Base-by-base conservation (phyloP, 2,329 filamentous ascomycete species). In the Zymoseptoria tritici region DNA sequence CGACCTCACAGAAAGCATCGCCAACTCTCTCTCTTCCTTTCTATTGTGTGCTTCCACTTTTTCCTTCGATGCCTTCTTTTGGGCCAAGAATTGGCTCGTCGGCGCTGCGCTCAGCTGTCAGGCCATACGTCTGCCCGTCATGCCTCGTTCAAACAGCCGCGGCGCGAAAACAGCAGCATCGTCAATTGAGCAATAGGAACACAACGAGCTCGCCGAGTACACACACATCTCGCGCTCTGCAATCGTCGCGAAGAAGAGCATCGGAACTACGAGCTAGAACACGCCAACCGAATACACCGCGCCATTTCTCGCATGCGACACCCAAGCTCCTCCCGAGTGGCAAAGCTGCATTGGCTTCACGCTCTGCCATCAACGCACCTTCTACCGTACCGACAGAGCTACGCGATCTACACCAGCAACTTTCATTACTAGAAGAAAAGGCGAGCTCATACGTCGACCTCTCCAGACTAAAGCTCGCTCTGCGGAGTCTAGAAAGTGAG, bases 391-490 rank as follows among this genome's bases (percentile, higher is more conserved):
- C 83, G 0, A 66, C 76, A n/a, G 72, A 72, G 21, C 79, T 81
- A 63, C 74, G 75, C 58, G 81, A 87, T 64, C 81, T 90, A 4
- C 79, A 87, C 62, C 74, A 79, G 51, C 78, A 83, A 2, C 77
- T 92, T 0, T 72, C 79, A 1, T 80, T 83, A 21, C 78, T 93
- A 2, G 81, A 88, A 67, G 82, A 81, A 56, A 77, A 83, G 54
- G 84, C 85, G 1, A 80, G 83, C 22, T 81, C 79, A 60, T 81
- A 85, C 66, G 80, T 89, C 57, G 88, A 88, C 68, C 79, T 87
- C n/a, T 84, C 87, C 29, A 80, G 87, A 58, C 71, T 92, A 52
- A 86, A 90, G 72, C 81, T 93, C 66, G 89, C 88, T 11, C 75
- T 90, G 21, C 81, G 84, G 63, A 85, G 88, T 21, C 70, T 87